Conservation (phyloP, 345 rosid species). For the Acer negundo region DNA sequence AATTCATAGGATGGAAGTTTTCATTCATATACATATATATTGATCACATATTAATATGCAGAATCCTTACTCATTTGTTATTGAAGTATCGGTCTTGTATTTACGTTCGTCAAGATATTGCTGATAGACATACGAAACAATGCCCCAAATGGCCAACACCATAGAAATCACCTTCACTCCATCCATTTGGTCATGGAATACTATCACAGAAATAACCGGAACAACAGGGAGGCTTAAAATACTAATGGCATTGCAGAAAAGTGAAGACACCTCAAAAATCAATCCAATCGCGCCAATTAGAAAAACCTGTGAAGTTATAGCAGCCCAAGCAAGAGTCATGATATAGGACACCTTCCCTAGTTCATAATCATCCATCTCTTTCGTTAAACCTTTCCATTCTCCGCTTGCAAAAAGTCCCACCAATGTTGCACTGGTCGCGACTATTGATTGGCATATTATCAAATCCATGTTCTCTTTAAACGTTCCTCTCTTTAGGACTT, state of each 20-base stretch:
- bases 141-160: slow-evolving; percentile 44
- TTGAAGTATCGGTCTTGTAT: neutral
- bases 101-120: slow-evolving; percentile 32
- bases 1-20: no score
- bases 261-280: slow-evolving; percentile 56
- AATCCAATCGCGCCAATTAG: slow-evolving; percentile 46
- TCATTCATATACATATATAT: no score
- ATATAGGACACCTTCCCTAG: slow-evolving; percentile 51
- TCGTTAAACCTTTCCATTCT: slow-evolving; percentile 44
- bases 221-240: slow-evolving; percentile 36
- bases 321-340: slow-evolving; percentile 43
- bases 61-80: neutral
- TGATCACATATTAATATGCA: no score
- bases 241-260: slow-evolving; percentile 33
- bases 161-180: slow-evolving; percentile 45
- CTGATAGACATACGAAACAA: slow-evolving; percentile 41
- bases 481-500: slow-evolving; percentile 13
- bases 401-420: slow-evolving; percentile 58
- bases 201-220: slow-evolving; percentile 38
- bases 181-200: slow-evolving; percentile 40
- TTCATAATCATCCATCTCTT: slow-evolving; percentile 49
- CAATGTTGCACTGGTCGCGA: slow-evolving; percentile 35
- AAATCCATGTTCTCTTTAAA: slow-evolving; percentile 41
- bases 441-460: slow-evolving; percentile 40
- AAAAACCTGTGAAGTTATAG: slow-evolving; percentile 51